Base-by-base conservation (phyloP, 2,329 filamentous ascomycete species). In the Biscogniauxia sp. region DNA sequence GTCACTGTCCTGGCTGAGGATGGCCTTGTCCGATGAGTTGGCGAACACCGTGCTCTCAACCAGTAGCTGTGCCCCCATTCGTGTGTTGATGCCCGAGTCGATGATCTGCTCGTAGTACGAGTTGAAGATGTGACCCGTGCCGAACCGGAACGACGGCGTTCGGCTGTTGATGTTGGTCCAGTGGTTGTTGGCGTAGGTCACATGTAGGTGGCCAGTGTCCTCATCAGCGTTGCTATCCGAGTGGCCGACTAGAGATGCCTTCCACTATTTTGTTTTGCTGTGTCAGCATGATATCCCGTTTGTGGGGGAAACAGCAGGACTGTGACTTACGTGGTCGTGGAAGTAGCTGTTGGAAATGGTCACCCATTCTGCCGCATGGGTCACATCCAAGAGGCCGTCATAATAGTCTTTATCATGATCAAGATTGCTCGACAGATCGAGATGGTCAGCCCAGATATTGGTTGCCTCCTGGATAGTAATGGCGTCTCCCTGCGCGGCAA, bases 101-200 rank as follows among this genome's bases (percentile, higher is more conserved):
- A 75, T 70, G 58, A 76, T 67, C 62, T 73, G 69, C 28, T 64
- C 56, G 74, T 77, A 81, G 71, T 78, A 78, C 64, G 73, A 77
- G 77, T 85, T 71, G 64, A 66, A 64, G 55, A 72, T 68, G 69
- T 87, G 84, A 19, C 78, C 83, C 28, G 81, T 85, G 11, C 83
- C 84, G 74, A 86, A 86, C 62, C 84, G 82, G 72, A 85, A 70
- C 9, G 78, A 80, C 1, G 84, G 84, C 0, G 73, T 76, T 56
- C 83, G 83, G 19, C 80, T 83, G 77, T 85, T 83, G 69, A 85
- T 74, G 75, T 85, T 84, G 60, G 69, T 62, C 75, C 77, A 96
- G 71, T 96, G 92, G 77, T 97, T 93, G 69, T 83, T 88, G 13
- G 85, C 84, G 66, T 88, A 88, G 11, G 84, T 91, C 65, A 92